Evolutionary conservation across 2,329 filamentous ascomycete genomes (phyloP).

Genomic region (Neoscytalidium dimidiatum): DNA sequence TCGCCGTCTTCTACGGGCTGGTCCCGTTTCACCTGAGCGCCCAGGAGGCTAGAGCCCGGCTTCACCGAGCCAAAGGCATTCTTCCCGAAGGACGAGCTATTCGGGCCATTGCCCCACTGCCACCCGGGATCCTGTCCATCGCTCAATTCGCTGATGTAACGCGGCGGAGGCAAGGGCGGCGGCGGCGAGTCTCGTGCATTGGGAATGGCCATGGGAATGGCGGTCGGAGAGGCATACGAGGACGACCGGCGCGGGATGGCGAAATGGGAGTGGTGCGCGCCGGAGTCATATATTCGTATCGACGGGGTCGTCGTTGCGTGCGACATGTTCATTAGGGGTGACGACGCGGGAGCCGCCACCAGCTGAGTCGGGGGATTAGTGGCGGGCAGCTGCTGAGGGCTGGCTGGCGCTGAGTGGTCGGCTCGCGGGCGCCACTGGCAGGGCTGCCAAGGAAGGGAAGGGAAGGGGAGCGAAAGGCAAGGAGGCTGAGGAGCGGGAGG

Average conservation of each 20-base stretch:
- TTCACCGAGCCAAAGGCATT: conserved; percentile 47
- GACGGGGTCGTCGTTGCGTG: conserved; percentile 39
- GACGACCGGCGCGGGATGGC: conserved; percentile 34
- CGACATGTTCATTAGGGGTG: conserved; percentile 33
- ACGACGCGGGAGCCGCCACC: conserved; percentile 33
- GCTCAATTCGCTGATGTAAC: conserved; percentile 57
- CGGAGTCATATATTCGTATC: conserved; percentile 45
- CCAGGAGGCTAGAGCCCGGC: conserved; percentile 50
- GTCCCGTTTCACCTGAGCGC: conserved; percentile 26
- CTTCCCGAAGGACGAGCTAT: conserved; percentile 49
- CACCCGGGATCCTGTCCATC: conserved; percentile 63
- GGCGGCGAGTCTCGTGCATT: conserved; percentile 56
- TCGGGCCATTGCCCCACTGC: conserved; percentile 61
- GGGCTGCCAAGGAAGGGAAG: conserved; percentile 16
- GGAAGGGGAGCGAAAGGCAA: conserved; percentile 11
- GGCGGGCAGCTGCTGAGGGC: conserved; percentile 18
- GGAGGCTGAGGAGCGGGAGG: conserved; percentile 7
- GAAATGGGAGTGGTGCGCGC: conserved; percentile 34
- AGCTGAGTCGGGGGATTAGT: conserved; percentile 31
- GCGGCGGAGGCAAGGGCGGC: conserved; percentile 66
- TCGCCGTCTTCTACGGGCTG: conserved; percentile 30
- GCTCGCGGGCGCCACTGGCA: conserved; percentile 13
- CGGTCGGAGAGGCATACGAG: conserved; percentile 39
- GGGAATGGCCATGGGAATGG: conserved; percentile 65
- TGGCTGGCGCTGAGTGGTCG: conserved; percentile 16